phyloP scores from a whole-genome alignment of 371 early-diverging fungal species.

The Mortierella sp. region DNA sequence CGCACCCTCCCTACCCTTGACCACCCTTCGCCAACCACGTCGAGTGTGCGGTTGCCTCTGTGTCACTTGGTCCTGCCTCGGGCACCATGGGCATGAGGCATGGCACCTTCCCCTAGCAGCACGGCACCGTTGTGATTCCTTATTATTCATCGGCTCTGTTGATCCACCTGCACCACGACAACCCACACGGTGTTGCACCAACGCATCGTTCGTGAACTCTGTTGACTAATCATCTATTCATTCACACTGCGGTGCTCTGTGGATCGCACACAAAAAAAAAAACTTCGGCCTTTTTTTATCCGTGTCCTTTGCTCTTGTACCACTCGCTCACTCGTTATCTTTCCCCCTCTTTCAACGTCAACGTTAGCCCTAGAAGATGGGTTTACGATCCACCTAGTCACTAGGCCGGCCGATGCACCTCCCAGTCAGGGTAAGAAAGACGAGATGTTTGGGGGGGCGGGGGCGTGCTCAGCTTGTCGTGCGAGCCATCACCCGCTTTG shows the following conservation, averaged over 20 bases:
- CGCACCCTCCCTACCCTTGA: too few species aligned
- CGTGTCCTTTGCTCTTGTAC: neutral
- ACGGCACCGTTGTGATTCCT: conserved; percentile 6
- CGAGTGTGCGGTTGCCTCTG: too few species aligned
- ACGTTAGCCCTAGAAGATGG: conserved; percentile 66
- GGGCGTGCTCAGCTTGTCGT: neutral
- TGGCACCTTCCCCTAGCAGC: neutral
- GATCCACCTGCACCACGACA: too few species aligned
- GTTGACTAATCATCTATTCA: conserved; percentile 29
- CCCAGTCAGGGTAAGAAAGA: conserved; percentile 61
- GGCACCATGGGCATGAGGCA: neutral
- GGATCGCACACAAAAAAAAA: conserved; percentile 1
- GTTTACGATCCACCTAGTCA: conserved; percentile 70
- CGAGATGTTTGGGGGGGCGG: neutral
- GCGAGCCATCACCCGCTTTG: neutral
- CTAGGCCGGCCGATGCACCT: conserved; percentile 65
- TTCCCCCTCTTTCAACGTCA: neutral
- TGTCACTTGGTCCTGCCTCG: neutral
- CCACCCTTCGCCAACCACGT: too few species aligned
- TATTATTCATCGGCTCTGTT: conserved; percentile 25
- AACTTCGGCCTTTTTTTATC: conserved; percentile 1
- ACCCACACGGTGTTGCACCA: neutral
- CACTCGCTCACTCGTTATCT: neutral
- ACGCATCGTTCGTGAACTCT: conserved; percentile 13
- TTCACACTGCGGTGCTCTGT: conserved; percentile 6